Evolutionary conservation across 345 rosid species (phyloP).

Genomic region (Euphorbia tirucalli): DNA sequence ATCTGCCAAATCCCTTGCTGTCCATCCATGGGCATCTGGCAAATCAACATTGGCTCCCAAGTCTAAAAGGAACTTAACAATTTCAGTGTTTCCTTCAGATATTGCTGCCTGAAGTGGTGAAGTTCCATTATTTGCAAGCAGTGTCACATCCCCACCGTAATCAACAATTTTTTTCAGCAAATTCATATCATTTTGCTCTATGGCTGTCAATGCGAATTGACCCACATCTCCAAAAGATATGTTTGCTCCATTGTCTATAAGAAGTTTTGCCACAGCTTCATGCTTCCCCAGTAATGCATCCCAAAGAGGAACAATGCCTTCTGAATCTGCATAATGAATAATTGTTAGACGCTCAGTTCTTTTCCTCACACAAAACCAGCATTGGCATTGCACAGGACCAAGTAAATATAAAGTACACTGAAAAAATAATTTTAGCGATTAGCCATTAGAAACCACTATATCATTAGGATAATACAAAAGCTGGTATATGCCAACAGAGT

Average conservation of each 20-base stretch:
- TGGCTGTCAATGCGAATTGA: constrained; percentile 52
- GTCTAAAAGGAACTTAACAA: constrained; percentile 58
- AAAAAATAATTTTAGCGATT: no score
- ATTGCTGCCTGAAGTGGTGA: constrained; percentile 73
- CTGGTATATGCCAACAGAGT: no score
- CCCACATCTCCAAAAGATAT: constrained; percentile 53
- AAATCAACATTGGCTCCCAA: constrained; percentile 59
- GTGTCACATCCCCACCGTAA: constrained; percentile 64
- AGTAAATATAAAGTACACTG: no score
- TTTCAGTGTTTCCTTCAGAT: constrained; percentile 56
- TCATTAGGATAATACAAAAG: no score
- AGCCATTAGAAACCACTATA: no score
- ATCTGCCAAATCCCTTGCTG: constrained; percentile 63
- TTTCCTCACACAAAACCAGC: not conserved
- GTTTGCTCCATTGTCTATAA: constrained; percentile 60
- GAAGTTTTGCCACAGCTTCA: constrained; percentile 42
- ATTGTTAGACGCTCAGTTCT: not conserved
- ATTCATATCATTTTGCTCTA: constrained; percentile 51
- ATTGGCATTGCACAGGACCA: not conserved
- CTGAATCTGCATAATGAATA: constrained; percentile 51
- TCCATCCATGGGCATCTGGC: constrained; percentile 70
- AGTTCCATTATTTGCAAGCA: constrained; percentile 42
- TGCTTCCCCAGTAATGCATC: constrained; percentile 73
- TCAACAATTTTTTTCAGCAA: constrained; percentile 48
- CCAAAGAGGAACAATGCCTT: constrained; percentile 83